Conservation (phyloP, 768 basidiomycete genomes). For the Boletus speciosus region DNA sequence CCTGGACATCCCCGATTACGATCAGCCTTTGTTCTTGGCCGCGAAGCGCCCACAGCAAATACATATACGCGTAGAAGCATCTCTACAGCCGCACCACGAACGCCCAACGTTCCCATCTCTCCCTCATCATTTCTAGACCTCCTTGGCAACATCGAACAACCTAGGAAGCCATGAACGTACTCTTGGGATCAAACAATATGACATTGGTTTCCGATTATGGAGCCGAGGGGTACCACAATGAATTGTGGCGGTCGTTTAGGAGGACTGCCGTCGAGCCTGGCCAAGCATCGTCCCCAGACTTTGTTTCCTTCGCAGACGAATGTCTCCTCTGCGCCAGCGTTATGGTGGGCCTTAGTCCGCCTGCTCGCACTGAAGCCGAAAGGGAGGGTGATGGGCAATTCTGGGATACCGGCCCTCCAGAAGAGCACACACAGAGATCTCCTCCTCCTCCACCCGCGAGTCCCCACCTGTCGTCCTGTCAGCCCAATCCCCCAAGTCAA, state of each 20-base stretch:
- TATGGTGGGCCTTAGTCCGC: neutral
- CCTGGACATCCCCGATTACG: no score
- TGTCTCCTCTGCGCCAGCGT: conserved; percentile 30
- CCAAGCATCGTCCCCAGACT: conserved; percentile 22
- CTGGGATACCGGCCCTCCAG: neutral
- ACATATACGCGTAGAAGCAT: conserved; percentile 2
- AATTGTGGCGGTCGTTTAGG: conserved; percentile 24
- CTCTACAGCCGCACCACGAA: conserved; percentile 11
- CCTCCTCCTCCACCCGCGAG: neutral
- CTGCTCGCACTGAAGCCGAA: neutral
- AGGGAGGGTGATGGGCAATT: neutral
- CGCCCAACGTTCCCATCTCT: conserved; percentile 4
- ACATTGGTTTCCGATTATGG: conserved; percentile 1
- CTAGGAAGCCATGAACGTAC: conserved; percentile 4
- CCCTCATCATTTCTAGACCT: neutral
- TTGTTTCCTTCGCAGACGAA: conserved; percentile 27
- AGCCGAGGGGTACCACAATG: neutral
- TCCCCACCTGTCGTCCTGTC: no score
- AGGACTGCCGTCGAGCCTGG: conserved; percentile 26
- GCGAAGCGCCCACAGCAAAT: conserved; percentile 21
- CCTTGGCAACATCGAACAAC: neutral
- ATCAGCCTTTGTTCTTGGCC: no score
- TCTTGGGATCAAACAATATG: conserved; percentile 12
- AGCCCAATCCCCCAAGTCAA: neutral
- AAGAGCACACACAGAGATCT: neutral